These are phyloP conservation scores for Aureobasidium mangrovei DNA, from an alignment of 2,329 filamentous ascomycete species.

Conservation along the genomic window DNA sequence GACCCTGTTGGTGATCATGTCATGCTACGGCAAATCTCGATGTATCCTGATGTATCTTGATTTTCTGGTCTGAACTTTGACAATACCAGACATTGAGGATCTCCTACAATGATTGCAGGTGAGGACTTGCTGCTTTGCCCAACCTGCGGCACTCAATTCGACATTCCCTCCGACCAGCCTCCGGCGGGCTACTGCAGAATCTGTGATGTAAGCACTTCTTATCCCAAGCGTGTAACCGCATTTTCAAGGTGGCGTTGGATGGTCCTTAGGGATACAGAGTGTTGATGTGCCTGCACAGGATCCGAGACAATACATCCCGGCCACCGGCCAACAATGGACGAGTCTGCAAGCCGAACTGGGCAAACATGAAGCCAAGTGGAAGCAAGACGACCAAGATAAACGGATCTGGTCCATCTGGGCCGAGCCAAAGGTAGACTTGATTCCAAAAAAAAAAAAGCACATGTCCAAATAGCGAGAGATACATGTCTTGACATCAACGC, in stretches of 20 bases:
- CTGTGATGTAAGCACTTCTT: conserved; percentile 53
- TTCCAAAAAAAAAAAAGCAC: too few relatives aligned
- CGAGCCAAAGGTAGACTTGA: conserved; percentile 28
- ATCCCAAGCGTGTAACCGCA: not conserved
- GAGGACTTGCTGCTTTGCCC: conserved; percentile 51
- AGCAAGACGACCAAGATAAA: conserved; percentile 37
- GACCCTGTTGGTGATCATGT: too few relatives aligned
- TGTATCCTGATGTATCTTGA: too few relatives aligned
- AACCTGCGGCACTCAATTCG: conserved; percentile 63
- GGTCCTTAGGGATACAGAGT: not conserved
- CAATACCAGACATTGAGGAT: not conserved
- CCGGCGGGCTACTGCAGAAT: conserved; percentile 59
- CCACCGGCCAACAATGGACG: conserved; percentile 56
- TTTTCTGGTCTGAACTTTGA: too few relatives aligned
- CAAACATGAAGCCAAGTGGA: conserved; percentile 47
- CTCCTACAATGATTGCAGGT: conserved; percentile 3
- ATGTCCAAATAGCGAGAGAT: too few relatives aligned
- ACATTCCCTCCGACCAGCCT: conserved; percentile 39
- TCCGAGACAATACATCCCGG: conserved; percentile 60
- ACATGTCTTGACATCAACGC: too few relatives aligned
- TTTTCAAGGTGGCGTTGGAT: not conserved
- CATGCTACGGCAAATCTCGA: too few relatives aligned
- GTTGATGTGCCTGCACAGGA: conserved; percentile 29
- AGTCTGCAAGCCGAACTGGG: conserved; percentile 39
- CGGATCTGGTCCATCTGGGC: conserved; percentile 39